Percentiles rank a stretch among this genome's conserved stretches.
Conservation (phyloP, 306 rosid genomes). For the Cucurbita moschata region DNA sequence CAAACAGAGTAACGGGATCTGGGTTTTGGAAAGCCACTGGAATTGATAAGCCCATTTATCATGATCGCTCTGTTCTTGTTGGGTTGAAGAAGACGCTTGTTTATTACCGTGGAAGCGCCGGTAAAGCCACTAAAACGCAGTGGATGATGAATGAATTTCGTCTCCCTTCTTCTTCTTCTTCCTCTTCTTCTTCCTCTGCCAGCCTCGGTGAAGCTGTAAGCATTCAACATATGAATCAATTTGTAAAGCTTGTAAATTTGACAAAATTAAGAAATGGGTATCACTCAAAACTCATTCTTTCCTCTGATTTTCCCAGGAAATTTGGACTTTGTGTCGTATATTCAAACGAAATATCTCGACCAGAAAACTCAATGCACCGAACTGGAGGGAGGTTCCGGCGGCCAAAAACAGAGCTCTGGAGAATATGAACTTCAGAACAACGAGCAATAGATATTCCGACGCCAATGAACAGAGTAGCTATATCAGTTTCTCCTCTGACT, state of each 20-base stretch:
- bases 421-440: not conserved
- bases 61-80: constrained; percentile 6
- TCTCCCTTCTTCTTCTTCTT: constrained; percentile 11
- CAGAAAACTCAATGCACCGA: constrained; percentile 30
- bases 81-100: constrained; percentile 90
- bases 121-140: constrained; percentile 85
- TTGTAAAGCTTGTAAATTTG: constrained; percentile 17
- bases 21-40: constrained; percentile 38
- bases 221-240: no score
- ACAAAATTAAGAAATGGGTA: not conserved
- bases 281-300: not conserved
- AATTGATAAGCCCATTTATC: constrained; percentile 20
- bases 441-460: not conserved
- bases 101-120: constrained; percentile 72
- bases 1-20: constrained; percentile 20
- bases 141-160: constrained; percentile 99
- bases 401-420: constrained; percentile 14
- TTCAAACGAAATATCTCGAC: constrained; percentile 49
- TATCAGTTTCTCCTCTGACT: not conserved
- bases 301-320: constrained; percentile 39
- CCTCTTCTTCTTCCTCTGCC: not conserved
- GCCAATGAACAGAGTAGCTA: not conserved
- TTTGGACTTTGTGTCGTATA: constrained; percentile 87
- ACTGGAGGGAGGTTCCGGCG: constrained; percentile 25
- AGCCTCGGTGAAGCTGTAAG: constrained; percentile 50